Base-by-base conservation (phyloP, 1,284 basidiomycete species). In the Fomitopsis palustris region DNA sequence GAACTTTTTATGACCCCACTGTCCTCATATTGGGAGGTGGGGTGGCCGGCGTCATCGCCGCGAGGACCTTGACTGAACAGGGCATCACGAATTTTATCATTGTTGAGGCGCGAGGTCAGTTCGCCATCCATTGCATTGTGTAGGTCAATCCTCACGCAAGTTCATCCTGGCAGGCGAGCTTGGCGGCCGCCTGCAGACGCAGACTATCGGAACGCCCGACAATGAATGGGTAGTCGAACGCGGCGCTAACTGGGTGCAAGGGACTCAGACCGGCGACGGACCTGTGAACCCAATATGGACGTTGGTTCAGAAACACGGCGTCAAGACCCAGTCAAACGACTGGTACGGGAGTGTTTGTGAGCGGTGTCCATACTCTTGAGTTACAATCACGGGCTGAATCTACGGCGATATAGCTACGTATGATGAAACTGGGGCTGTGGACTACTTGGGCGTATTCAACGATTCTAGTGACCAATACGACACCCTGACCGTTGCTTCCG, bases 231-330 rank as follows among this genome's bases (percentile, higher is more conserved):
- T 76, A 0, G 68, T 89, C 23, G 87, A 90, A 65, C 67, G 35
- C 56, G 65, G 87, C 21, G 79, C 86, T 5, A 87, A 87, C 66
- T 89, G 87, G 87, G 77, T 89, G 31, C 86, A 89, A 64, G 87
- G 87, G 2, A 69, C 68, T 8, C 62, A 67, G 53, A 67, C 63
- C 0, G 61, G 47, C 8, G 81, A 81, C 1, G 80, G 83, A 21
- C 69, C 76, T 2, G 74, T 72, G 8, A 88, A 88, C 67, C 86
- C 86, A 1, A 84, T 87, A 23, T 81, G 79, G 65, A 72, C 72
- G 14, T 71, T 89, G 43, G 83, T 81, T 0, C 68, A 78, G 63
- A 85, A 85, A 61, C 81, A 86, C 64, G 74, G 77, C 7, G 62
- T 87, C 23, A 71, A 75, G 62, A 83, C 80, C 0, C 75, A 71